These are phyloP conservation scores for Asparagopsis taxiformis DNA, from an alignment of 31 red algal genomes.

Conservation along the genomic window DNA sequence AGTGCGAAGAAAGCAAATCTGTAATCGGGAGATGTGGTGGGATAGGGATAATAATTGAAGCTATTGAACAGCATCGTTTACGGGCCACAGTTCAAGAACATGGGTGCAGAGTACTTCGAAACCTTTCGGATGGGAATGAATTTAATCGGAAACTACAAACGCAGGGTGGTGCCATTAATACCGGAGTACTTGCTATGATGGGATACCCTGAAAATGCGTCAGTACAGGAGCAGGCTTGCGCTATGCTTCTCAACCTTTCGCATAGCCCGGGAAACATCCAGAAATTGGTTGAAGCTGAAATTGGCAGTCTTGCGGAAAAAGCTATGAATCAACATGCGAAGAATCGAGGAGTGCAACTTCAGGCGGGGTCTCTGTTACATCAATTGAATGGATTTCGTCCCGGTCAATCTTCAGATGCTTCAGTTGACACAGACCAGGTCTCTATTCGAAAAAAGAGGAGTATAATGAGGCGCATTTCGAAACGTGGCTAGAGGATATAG, in stretches of 20 bases:
- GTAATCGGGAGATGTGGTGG: constrained; percentile 51
- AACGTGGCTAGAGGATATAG: no score
- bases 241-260: constrained; percentile 69
- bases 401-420: no score
- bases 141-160: constrained; percentile 44
- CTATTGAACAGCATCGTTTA: constrained; percentile 49
- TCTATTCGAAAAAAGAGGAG: constrained; percentile 6
- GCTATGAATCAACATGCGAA: constrained; percentile 58
- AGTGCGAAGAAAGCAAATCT: constrained; percentile 56
- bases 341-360: constrained; percentile 82
- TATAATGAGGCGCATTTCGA: no score
- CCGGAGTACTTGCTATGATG: constrained; percentile 76
- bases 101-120: constrained; percentile 80
- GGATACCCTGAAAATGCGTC: constrained; percentile 71
- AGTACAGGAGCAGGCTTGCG: constrained; percentile 79
- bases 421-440: no score
- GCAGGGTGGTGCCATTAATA: constrained; percentile 56
- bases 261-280: constrained; percentile 32
- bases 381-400: constrained; percentile 49
- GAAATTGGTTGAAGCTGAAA: constrained; percentile 55
- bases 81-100: constrained; percentile 69
- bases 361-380: constrained; percentile 64
- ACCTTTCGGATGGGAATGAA: constrained; percentile 59
- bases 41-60: constrained; percentile 45
- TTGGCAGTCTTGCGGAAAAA: constrained; percentile 51